Base-by-base conservation (phyloP, 176 grass and related monocot genomes). In the Coix lacrymajobi region DNA sequence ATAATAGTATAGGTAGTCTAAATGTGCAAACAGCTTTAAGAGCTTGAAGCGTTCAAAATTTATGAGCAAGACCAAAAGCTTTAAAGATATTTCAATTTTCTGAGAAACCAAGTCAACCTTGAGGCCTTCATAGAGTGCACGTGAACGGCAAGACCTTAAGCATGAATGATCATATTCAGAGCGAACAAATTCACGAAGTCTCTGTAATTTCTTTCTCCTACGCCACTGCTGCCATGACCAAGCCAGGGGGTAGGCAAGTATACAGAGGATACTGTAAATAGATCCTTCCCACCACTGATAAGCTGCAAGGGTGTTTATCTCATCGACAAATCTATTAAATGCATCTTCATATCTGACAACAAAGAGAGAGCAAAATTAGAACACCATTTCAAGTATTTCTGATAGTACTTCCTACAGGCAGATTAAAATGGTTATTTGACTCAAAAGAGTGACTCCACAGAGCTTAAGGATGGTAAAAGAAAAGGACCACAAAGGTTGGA, bases 211-310 rank as follows among this genome's bases (percentile, higher is more conserved):
- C 77, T 94, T 96, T 88, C 91, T 99, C 67, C 93, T 87, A 31
- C 97, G 85, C 93, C 93, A 99, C 64, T 99, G 97, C 57, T 99
- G 91, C 97, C 97, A 99, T 14, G 97, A 96, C 97, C 97, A 99
- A 49, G 97, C 93, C 36, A 99, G 88, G 20, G 97, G 97, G 56
- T 96, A 94, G 28, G 91, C 91, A 83, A 91, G 81, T 80, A 96
- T 73, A 89, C 93, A 90, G 15, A 96, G 81, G 79, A 99, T 94
- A 75, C 83, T 96, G 48, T 99, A 86, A 29, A 99, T 82, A 29
- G 97, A 92, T 83, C 93, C 97, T 81, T 99, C 97, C 97, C 97
- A 99, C 97, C 97, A 99, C 71, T 99, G 97, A 89, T 99, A 99
- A 71, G 93, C 87, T 52, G 97, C 91, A 74, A 99, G 91, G 10